phyloP scores from a whole-genome alignment of 345 rosid genomes.

The Eucalyptus dawsonii region DNA sequence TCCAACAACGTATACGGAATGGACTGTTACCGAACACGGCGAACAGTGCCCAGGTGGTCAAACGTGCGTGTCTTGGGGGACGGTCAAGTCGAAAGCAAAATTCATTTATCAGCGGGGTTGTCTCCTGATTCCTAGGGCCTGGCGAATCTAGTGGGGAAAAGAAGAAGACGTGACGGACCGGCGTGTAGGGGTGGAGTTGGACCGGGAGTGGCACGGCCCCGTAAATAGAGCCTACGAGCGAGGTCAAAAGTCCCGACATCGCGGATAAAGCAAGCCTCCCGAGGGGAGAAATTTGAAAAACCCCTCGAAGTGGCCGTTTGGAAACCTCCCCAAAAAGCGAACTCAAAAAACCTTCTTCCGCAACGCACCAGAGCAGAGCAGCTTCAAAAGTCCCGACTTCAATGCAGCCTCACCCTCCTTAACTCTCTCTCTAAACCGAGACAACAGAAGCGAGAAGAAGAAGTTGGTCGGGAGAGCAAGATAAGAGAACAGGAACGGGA shows the following conservation, averaged over 20 bases:
- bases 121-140: background rate
- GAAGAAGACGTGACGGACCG: background rate
- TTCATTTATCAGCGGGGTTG: background rate
- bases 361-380: background rate
- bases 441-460: background rate
- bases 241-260: background rate
- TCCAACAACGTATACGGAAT: background rate
- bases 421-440: background rate
- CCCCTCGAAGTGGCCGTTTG: conserved; percentile 53
- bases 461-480: background rate
- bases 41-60: background rate
- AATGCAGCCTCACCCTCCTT: conserved; percentile 10
- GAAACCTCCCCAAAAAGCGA: background rate
- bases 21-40: background rate
- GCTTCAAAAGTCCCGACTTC: conserved; percentile 20
- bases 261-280: conserved; percentile 17
- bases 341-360: background rate
- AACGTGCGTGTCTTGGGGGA: background rate
- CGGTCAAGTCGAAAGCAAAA: background rate
- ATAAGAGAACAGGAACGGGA: background rate
- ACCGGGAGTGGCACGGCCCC: background rate
- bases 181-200: background rate
- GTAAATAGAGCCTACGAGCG: background rate
- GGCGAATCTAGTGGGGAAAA: background rate
- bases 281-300: conserved; percentile 29